Evolutionary conservation across 306 rosid genomes (phyloP), one percentile per base, ranked within the genome.

Genomic region (Psophocarpus tetragonolobus): DNA sequence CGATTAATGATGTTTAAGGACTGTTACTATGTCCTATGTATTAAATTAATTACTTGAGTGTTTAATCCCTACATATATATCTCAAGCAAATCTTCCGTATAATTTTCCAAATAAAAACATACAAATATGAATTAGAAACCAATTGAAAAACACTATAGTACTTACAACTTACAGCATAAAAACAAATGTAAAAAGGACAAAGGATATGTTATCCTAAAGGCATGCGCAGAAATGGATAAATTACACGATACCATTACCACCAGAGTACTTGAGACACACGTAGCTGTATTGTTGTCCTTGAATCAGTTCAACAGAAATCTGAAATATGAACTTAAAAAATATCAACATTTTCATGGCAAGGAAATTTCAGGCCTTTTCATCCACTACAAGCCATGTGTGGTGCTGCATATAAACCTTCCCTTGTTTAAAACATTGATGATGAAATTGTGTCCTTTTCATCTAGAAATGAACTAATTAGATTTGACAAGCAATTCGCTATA

Each of bases 301-400:
- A 76, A 82, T 83, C 58, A 73, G 69, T 69, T 64, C 26, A 38
- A 70, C 20, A 66, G 9, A 79, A 71, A 83, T 72, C 68, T 44
- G 23, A 81, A 83, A 76, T 68, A 58, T 58, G 67, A 21, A 8
- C 41, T 11, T 62, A n/a, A 77, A 32, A 86, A 88, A 85, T 66
- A 85, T 88, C 89, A 56, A 18, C 48, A 66, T 67, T 84, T 79
- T 71, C 75, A 72, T 76, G 90, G 88, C 38, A 84, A 80, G 84
- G 85, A 87, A 90, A 84, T 51, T 58, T 77, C 82, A 74, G 77
- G 76, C 80, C 26, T 64, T 90, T 82, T 81, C 86, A 83, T 86
- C 97, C 96, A 92, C 96, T 75, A 89, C 76, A 65, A 74, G 29
- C 56, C 32, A 71, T 53, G 79, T 81, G 88, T 87, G 88, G 90